Evolutionary conservation across 257 asterid species (phyloP).

Genomic region (Solanum ossicruentum): DNA sequence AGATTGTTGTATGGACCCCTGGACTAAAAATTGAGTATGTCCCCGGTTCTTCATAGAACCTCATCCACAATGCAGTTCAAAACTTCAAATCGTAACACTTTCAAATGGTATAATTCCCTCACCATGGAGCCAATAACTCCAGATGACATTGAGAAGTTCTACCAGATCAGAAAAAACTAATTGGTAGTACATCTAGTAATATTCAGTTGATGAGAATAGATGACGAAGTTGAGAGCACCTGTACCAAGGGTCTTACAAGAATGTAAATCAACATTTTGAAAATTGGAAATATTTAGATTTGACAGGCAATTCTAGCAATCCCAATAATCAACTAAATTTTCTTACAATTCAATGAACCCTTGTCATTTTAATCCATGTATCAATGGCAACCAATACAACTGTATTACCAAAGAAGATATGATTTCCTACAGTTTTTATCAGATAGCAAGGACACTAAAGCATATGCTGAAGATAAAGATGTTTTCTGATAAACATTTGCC

Average conservation of each 20-base stretch:
- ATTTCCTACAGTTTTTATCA: not conserved
- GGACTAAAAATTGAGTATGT: not conserved
- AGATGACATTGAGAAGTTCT: not conserved
- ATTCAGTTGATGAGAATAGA: not conserved
- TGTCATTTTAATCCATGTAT: not conserved
- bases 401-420: not conserved
- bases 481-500: not conserved
- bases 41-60: not conserved
- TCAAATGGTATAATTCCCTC: not conserved
- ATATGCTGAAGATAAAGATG: not conserved
- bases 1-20: not conserved
- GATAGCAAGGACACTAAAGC: not conserved
- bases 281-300: not conserved
- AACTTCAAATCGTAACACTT: not conserved
- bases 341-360: not conserved
- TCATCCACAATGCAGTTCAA: not conserved
- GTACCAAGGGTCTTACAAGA: not conserved
- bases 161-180: not conserved
- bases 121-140: not conserved
- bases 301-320: not conserved
- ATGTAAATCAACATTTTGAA: not conserved
- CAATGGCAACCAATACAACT: not conserved
- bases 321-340: not conserved
- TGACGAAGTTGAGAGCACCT: not conserved
- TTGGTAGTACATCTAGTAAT: not conserved